phyloP scores from a whole-genome alignment of 1,284 basidiomycete genomes.

The Puccinia coronata region DNA sequence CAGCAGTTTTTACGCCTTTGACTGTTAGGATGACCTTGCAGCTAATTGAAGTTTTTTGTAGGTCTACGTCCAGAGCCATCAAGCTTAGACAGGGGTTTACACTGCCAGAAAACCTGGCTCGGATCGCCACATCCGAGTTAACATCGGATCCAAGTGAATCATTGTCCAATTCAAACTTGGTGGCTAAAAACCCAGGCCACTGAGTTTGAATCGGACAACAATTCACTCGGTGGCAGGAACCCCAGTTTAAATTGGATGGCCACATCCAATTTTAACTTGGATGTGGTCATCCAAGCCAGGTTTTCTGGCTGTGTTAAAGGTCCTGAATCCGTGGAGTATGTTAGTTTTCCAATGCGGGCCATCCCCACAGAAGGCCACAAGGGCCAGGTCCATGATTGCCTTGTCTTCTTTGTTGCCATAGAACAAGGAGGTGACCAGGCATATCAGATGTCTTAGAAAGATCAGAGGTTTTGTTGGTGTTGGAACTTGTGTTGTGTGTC shows the following conservation, averaged over 20 bases:
- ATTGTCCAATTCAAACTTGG: no score
- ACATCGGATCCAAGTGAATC: no score
- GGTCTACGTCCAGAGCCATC: not conserved
- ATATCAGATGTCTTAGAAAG: not conserved
- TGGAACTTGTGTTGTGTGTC: not conserved
- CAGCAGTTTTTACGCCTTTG: not conserved
- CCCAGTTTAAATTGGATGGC: no score
- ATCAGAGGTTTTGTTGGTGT: not conserved
- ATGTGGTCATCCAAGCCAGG: no score
- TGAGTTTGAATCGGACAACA: no score
- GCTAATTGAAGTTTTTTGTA: not conserved
- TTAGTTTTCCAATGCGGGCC: not conserved
- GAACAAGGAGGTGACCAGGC: not conserved
- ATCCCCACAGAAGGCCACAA: conserved; percentile 2
- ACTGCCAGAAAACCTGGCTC: no score
- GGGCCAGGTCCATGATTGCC: not conserved
- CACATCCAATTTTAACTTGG: no score
- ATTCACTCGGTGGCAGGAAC: no score
- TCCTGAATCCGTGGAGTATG: not conserved
- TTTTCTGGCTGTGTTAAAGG: no score
- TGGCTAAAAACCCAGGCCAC: no score
- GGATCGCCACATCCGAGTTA: no score
- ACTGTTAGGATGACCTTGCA: not conserved
- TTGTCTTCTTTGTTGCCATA: not conserved
- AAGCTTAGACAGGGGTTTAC: no score